phyloP scores from a whole-genome alignment of 345 rosid genomes.

The Populus alba region DNA sequence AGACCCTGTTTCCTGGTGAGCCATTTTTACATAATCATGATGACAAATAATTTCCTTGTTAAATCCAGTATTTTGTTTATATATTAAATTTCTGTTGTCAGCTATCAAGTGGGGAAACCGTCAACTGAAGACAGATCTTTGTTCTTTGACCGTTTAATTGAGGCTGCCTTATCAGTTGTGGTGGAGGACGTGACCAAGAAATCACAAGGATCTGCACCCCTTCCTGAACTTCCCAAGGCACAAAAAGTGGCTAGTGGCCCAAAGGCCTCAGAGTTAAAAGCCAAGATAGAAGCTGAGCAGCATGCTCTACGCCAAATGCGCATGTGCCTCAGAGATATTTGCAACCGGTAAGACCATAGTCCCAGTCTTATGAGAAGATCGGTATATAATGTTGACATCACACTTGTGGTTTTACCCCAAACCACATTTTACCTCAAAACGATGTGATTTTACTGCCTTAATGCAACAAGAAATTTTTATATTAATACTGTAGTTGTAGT shows the following conservation, averaged over 20 bases:
- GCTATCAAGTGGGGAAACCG: constrained; percentile 77
- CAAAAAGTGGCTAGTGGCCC: constrained; percentile 80
- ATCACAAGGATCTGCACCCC: constrained; percentile 40
- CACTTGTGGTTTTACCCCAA: not conserved
- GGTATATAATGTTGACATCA: not conserved
- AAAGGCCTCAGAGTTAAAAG: constrained; percentile 85
- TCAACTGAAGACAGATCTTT: constrained; percentile 71
- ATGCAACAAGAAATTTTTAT: not conserved
- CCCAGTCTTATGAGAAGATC: not conserved
- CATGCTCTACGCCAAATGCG: constrained; percentile 96
- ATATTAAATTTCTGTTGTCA: constrained; percentile 39
- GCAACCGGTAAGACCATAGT: constrained; percentile 68
- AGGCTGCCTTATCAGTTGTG: constrained; percentile 85
- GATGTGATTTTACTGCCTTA: not conserved
- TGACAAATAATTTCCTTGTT: not conserved
- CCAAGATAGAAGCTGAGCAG: constrained; percentile 97
- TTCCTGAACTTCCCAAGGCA: constrained; percentile 81
- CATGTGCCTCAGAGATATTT: constrained; percentile 98
- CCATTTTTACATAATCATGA: not conserved
- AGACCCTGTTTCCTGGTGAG: not conserved
- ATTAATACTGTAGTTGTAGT: not conserved
- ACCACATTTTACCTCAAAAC: not conserved
- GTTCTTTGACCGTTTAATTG: constrained; percentile 73
- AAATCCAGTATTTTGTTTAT: constrained; percentile 15
- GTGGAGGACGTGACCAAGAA: constrained; percentile 50